These are phyloP conservation scores for Penicillium sp. DNA, from an alignment of 2,329 filamentous ascomycete genomes.

Conservation along the genomic window DNA sequence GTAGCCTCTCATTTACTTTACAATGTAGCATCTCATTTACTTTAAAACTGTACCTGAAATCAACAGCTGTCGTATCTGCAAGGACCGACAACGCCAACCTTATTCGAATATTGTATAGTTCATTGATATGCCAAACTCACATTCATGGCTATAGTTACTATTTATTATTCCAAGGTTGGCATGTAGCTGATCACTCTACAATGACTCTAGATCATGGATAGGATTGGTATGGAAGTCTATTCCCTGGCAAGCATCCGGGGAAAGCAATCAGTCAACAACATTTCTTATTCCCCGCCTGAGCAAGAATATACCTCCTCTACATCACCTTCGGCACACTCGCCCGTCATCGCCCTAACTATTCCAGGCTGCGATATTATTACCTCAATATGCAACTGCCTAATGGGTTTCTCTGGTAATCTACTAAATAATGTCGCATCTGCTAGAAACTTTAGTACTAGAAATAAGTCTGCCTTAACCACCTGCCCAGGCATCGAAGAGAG, in stretches of 20 bases:
- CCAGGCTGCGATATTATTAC: neutral
- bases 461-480: neutral
- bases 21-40: neutral
- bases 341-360: neutral
- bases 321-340: neutral
- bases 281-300: neutral
- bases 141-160: neutral
- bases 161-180: neutral
- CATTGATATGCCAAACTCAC: neutral
- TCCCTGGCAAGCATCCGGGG: neutral
- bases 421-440: neutral
- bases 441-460: neutral
- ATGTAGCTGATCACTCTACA: neutral
- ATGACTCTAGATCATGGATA: neutral
- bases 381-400: conserved; percentile 1
- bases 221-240: too few relatives aligned
- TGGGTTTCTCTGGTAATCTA: too few relatives aligned
- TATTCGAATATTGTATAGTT: neutral
- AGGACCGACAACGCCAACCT: neutral
- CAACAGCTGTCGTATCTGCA: neutral
- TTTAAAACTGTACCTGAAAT: neutral
- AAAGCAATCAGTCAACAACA: conserved; percentile 3
- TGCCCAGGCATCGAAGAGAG: too few relatives aligned
- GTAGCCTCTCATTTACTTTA: neutral
- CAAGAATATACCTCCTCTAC: neutral